Percentiles rank a stretch among this genome's conserved stretches.
These are phyloP conservation scores for Leishmania turanica DNA, from an alignment of 208 protist genomes.

Conservation along the genomic window DNA sequence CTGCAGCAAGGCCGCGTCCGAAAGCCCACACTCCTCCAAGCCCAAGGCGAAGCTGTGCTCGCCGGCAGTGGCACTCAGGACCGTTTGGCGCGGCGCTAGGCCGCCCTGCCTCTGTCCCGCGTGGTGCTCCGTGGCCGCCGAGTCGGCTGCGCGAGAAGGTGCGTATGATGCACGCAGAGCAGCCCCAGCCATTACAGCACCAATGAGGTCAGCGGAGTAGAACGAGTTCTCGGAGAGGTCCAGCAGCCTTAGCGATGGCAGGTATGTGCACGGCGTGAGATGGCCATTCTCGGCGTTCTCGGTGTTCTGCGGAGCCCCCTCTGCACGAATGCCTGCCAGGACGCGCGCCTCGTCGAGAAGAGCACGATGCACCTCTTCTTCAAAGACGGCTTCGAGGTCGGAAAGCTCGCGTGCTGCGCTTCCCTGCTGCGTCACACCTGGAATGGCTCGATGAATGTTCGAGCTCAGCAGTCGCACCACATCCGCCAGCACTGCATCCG, in stretches of 20 bases:
- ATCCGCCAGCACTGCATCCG: constrained; percentile 10
- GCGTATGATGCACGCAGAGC: not conserved
- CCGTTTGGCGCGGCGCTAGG: not conserved
- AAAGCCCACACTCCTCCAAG: constrained; percentile 15
- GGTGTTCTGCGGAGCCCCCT: not conserved
- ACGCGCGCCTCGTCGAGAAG: constrained; percentile 7
- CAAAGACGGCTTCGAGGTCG: not conserved
- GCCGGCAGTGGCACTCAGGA: not conserved
- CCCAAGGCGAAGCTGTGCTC: constrained; percentile 2
- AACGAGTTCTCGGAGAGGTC: constrained; percentile 27
- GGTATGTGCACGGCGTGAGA: not conserved
- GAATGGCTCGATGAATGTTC: not conserved
- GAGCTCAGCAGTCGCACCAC: constrained; percentile 14
- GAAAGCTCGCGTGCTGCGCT: too few relatives aligned
- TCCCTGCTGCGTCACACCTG: not conserved
- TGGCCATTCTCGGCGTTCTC: too few relatives aligned
- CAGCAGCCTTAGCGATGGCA: constrained; percentile 10
- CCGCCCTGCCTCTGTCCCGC: not conserved
- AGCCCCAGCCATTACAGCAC: constrained; percentile 6
- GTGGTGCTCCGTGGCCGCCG: not conserved
- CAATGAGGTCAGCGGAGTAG: not conserved
- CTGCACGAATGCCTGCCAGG: not conserved
- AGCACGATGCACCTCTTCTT: not conserved
- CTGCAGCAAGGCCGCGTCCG: constrained; percentile 4
- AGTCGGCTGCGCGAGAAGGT: not conserved